Evolutionary conservation across 371 early-diverging fungal species (phyloP).

Genomic region (Nematocida ausubeli): DNA sequence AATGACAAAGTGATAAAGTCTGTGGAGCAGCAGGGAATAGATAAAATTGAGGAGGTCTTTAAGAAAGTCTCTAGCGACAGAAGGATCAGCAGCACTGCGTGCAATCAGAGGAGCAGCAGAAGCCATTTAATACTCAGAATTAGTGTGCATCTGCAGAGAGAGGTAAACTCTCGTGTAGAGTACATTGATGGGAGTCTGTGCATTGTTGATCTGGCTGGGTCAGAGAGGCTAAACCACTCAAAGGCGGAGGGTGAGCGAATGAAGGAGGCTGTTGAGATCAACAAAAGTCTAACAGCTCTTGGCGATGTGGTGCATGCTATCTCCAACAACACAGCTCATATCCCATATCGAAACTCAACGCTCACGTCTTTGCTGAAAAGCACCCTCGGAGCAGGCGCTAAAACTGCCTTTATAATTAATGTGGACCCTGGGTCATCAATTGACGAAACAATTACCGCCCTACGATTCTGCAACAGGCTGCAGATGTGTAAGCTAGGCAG

Average conservation of each 20-base stretch:
- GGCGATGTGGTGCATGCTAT: constrained; percentile 88
- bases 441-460: constrained; percentile 19
- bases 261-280: constrained; percentile 89
- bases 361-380: constrained; percentile 84
- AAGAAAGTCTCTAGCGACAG: constrained; percentile 75
- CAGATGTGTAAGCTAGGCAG: constrained; percentile 30
- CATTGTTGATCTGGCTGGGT: constrained; percentile 97
- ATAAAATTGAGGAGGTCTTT: constrained; percentile 73
- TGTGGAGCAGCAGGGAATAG: constrained; percentile 72
- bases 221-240: constrained; percentile 82
- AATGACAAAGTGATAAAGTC: constrained; percentile 78
- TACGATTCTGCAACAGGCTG: constrained; percentile 27
- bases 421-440: constrained; percentile 66
- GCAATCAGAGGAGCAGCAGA: constrained; percentile 85
- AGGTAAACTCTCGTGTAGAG: constrained; percentile 72
- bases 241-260: constrained; percentile 82
- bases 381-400: constrained; percentile 79
- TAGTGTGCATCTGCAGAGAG: constrained; percentile 72
- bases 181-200: constrained; percentile 74
- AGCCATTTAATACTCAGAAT: constrained; percentile 74
- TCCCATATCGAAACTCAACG: constrained; percentile 93
- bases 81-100: constrained; percentile 79
- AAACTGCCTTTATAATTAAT: constrained; percentile 96
- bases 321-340: constrained; percentile 72
- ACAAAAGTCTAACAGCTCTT: constrained; percentile 81